Evolutionary conservation across 768 basidiomycete species (phyloP), one percentile per base, ranked within the genome.

Genomic region (Macrolepiota dolichaula): DNA sequence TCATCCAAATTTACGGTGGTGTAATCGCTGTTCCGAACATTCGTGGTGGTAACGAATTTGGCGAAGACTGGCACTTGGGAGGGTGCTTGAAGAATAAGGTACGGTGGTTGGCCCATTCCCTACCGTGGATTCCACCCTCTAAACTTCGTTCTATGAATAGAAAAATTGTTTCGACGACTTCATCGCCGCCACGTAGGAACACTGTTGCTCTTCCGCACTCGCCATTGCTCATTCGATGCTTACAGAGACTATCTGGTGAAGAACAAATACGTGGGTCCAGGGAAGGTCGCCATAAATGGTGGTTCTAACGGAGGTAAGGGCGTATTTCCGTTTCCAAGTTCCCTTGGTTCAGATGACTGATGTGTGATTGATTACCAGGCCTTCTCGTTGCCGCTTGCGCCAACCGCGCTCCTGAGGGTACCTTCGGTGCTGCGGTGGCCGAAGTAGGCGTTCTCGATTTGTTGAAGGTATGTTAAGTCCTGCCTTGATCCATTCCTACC

Each of bases 371-470:
- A 38, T 25, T 47, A 22, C 27, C 66, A 89, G 90, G 91, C 52
- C 76, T 94, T 2, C 81, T 93, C 27, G 82, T 93, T n/a, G 85
- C 84, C n/a, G 91, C 91, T n/a, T 93, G 88, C 64, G 78, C 89
- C 50, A 89, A 92, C 62, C 87, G 88, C 40, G 91, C 91, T 0
- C 88, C 88, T 0, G 84, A 90, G 68, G 80, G 80, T 29, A 87
- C 85, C 3, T 86, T 91, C 63, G 91, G 91, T n/a, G 88, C 86
- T 19, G 89, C 82, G 1, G 80, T 93, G 4, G 87, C 90, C 0
- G 90, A 93, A 70, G 92, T 93, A 5, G 92, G 92, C 0, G 91
- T 94, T 1, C 77, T 86, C 64, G 92, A 93, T 72, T 75, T 92
- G 57, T 81, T 93, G 55, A 90, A 89, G 78, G 89, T 91, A 67